Percentiles rank a stretch among this genome's conserved stretches.
These are phyloP conservation scores for Fusarium euwallaceae DNA, from an alignment of 2,329 filamentous ascomycete genomes.

Conservation along the genomic window DNA sequence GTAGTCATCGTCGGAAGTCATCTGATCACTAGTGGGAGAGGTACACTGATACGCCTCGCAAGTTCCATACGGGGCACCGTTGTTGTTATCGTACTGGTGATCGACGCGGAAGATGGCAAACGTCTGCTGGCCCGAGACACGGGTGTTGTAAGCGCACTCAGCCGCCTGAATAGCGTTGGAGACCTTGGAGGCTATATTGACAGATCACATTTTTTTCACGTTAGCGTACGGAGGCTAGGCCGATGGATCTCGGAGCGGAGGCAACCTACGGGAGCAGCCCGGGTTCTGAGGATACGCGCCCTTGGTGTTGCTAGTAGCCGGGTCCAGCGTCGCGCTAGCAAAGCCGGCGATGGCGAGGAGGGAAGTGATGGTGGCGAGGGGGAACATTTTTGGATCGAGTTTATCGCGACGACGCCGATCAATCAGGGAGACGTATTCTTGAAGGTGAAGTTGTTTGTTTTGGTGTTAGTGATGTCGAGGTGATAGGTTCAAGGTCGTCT, in stretches of 20 bases:
- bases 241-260: background rate
- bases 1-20: slow-evolving; percentile 37
- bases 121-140: slow-evolving; percentile 42
- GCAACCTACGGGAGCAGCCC: slow-evolving; percentile 34
- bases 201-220: background rate
- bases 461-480: background rate
- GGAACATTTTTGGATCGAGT: slow-evolving; percentile 35
- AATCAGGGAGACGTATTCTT: background rate
- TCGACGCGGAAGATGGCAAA: slow-evolving; percentile 44
- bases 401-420: background rate
- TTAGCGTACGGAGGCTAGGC: background rate
- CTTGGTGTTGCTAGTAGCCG: slow-evolving; percentile 42
- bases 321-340: slow-evolving; percentile 42
- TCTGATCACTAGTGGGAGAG: slow-evolving; percentile 25
- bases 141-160: slow-evolving; percentile 45
- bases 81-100: slow-evolving; percentile 42
- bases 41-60: slow-evolving; percentile 41
- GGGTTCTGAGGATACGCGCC: slow-evolving; percentile 42
- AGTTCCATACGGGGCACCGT: slow-evolving; percentile 43
- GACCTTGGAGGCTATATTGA: slow-evolving; percentile 35
- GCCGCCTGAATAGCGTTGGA: slow-evolving; percentile 44
- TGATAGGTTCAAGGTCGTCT: background rate
- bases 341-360: slow-evolving; percentile 37
- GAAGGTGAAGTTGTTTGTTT: background rate
- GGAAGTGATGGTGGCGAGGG: slow-evolving; percentile 38